A percentile compares a stretch with the other conserved stretches of the same genome.
Evolutionary conservation across 73 alveolate species (phyloP).

Genomic region (Uronychia binucleata): DNA sequence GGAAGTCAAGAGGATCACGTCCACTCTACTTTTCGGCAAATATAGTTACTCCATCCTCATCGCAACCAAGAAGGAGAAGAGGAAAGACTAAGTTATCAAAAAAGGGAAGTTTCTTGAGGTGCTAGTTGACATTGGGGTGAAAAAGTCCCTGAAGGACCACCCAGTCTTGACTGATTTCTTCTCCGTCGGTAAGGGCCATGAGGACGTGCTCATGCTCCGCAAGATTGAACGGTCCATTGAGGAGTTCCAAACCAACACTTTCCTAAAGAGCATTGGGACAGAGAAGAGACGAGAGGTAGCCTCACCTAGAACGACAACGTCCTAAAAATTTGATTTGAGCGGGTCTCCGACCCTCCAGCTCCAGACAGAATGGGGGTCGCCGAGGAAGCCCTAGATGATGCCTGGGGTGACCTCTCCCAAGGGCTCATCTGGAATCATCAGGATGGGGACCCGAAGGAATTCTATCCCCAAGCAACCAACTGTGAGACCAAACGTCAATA

Average conservation of each 20-base stretch:
- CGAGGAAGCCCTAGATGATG: no score
- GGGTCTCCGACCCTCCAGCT: no score
- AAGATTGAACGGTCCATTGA: neutral
- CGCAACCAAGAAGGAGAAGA: neutral
- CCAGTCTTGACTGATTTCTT: neutral
- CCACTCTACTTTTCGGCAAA: neutral
- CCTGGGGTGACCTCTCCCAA: no score
- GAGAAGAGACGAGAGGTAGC: neutral
- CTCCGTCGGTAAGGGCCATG: neutral
- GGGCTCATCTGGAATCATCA: no score
- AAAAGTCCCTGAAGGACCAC: neutral
- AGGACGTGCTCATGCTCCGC: neutral
- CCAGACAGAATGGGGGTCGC: no score
- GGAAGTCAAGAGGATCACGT: neutral
- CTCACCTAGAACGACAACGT: no score
- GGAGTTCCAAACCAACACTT: neutral
- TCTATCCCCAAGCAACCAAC: constrained; percentile 1
- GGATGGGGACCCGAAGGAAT: no score
- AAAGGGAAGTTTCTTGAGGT: neutral
- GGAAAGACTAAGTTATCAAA: neutral
- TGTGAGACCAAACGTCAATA: neutral
- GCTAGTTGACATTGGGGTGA: neutral
- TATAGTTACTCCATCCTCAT: neutral
- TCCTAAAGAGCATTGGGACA: neutral
- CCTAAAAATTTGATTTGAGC: no score